Conservation (phyloP, 2,329 filamentous ascomycete genomes). For the Pestalotiopsis sp. region DNA sequence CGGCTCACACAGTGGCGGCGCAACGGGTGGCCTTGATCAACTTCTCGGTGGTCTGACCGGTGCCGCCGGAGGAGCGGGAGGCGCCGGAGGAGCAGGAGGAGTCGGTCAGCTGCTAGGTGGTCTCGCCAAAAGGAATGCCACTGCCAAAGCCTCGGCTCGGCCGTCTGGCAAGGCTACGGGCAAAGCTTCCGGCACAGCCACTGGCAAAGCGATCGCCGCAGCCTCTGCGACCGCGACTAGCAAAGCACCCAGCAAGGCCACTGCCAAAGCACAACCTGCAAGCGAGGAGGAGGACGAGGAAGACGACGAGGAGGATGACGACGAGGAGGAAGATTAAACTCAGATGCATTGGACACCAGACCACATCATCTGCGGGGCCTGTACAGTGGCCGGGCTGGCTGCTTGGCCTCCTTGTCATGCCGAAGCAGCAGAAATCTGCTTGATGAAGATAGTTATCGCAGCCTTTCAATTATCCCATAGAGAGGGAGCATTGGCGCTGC, state of each 20-base stretch:
- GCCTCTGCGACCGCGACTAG: neutral
- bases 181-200: too few species aligned
- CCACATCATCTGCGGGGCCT: neutral
- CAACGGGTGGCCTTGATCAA: slow-evolving; percentile 12
- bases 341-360: neutral
- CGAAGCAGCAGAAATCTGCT: too few species aligned
- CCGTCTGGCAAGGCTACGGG: too few species aligned
- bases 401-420: too few species aligned
- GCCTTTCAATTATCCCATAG: too few species aligned
- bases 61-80: neutral
- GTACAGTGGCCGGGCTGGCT: neutral
- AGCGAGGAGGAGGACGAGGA: neutral
- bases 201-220: neutral
- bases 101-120: slow-evolving; percentile 1
- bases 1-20: slow-evolving; percentile 4
- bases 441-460: too few species aligned
- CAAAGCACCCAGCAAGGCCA: neutral
- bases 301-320: slow-evolving; percentile 3
- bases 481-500: too few species aligned
- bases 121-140: neutral
- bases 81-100: slow-evolving; percentile 5
- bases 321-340: neutral
- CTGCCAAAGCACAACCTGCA: neutral
- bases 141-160: neutral
- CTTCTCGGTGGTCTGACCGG: slow-evolving; percentile 14